Conservation (phyloP, 345 rosid genomes). For the Microcos paniculata region DNA sequence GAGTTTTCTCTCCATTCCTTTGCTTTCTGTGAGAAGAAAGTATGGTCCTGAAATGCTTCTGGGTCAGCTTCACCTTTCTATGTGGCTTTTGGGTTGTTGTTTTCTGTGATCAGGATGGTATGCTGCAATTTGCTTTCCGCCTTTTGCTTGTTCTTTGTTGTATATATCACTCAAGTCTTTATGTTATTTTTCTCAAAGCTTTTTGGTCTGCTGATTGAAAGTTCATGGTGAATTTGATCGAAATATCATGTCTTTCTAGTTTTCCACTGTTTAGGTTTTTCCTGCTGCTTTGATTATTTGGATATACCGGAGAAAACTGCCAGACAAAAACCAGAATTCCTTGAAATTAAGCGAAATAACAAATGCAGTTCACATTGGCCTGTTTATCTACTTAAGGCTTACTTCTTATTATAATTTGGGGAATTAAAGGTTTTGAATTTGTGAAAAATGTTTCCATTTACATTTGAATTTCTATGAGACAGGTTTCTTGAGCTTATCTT, state of each 20-base stretch:
- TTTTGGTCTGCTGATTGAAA: not conserved
- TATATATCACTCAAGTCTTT: too few relatives aligned
- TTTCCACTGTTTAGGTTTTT: too few relatives aligned
- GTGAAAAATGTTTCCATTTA: not conserved
- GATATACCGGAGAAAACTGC: too few relatives aligned
- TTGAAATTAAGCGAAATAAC: not conserved
- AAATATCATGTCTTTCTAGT: too few relatives aligned
- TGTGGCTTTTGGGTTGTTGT: slow-evolving; percentile 32
- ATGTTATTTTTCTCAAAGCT: not conserved
- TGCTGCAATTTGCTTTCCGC: slow-evolving; percentile 5
- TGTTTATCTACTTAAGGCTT: not conserved
- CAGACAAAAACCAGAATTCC: not conserved
- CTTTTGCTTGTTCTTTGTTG: not conserved
- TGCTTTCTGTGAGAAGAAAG: not conserved
- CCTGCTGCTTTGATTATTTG: too few relatives aligned
- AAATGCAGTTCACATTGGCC: not conserved
- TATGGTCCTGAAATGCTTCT: slow-evolving; percentile 47
- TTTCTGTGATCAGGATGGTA: slow-evolving; percentile 70
- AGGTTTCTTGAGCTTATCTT: slow-evolving; percentile 86
- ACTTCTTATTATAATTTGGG: not conserved
- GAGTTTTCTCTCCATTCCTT: not conserved
- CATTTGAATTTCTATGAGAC: slow-evolving; percentile 16
- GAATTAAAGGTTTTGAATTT: slow-evolving; percentile 1
- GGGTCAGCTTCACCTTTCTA: slow-evolving; percentile 41
- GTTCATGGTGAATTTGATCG: not conserved